Evolutionary conservation across 352 stramenopile genomes (phyloP).

Genomic region (Globisporangium lucens): DNA sequence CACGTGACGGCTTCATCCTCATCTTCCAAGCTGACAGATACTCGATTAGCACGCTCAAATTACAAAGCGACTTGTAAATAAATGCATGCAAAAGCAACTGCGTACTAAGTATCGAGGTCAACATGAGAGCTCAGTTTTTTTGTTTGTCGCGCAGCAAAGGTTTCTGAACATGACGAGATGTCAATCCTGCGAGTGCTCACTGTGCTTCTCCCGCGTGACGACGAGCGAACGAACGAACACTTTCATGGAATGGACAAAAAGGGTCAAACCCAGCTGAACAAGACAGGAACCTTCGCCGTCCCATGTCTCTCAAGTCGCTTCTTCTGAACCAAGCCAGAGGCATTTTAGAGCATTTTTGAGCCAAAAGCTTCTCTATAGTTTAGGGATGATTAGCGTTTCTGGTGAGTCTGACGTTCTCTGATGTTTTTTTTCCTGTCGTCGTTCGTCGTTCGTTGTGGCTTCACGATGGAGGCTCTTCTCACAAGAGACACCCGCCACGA

Average conservation of each 20-base stretch:
- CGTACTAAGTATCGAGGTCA: no score
- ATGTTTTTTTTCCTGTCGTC: no score
- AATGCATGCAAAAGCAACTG: no score
- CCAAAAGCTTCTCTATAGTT: no score
- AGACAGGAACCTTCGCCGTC: not conserved
- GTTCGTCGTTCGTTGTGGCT: no score
- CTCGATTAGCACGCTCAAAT: not conserved
- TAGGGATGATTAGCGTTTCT: no score
- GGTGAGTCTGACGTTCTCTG: no score
- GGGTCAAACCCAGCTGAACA: not conserved
- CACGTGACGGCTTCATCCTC: not conserved
- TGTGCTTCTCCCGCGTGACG: not conserved
- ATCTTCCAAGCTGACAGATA: not conserved
- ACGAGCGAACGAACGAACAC: no score
- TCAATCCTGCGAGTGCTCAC: not conserved
- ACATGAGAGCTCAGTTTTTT: not conserved
- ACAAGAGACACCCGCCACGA: not conserved
- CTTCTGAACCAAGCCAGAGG: no score
- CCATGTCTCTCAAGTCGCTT: not conserved
- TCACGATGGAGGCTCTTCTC: not conserved
- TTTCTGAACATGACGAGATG: not conserved
- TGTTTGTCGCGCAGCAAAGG: not conserved
- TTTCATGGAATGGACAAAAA: no score
- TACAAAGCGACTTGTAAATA: not conserved
- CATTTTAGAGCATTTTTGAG: no score